Percentiles rank a stretch among this genome's conserved stretches.
phyloP scores from a whole-genome alignment of 805 yeast genomes.

The Candida pini region DNA sequence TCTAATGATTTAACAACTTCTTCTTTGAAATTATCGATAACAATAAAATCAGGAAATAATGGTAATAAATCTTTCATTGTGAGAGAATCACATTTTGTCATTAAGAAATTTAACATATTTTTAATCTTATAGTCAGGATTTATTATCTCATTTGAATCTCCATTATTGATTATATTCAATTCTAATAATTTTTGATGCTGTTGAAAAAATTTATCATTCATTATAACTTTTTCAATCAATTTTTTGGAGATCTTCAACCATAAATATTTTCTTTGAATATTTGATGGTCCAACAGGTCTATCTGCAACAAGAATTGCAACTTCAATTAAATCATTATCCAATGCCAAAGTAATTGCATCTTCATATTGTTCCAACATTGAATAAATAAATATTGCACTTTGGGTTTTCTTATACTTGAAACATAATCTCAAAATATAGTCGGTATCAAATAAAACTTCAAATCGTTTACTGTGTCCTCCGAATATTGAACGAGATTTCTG shows the following conservation, averaged over 20 bases:
- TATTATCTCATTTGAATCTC: conserved; percentile 3
- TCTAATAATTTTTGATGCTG: conserved; percentile 16
- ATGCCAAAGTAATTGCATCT: conserved; percentile 74
- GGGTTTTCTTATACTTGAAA: conserved; percentile 48
- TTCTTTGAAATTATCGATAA: conserved; percentile 76
- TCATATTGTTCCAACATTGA: conserved; percentile 65
- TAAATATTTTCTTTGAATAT: conserved; percentile 52
- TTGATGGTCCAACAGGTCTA: conserved; percentile 32
- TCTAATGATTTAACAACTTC: conserved; percentile 80
- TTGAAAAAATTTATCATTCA: conserved; percentile 22
- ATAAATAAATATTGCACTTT: conserved; percentile 69
- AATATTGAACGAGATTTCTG: conserved; percentile 13
- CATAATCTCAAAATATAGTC: conserved; percentile 75
- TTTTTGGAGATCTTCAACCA: conserved; percentile 66
- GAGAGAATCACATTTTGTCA: conserved; percentile 42
- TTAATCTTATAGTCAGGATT: conserved; percentile 24
- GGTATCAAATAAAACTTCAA: conserved; percentile 49
- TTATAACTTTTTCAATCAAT: conserved; percentile 33
- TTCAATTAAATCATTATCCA: conserved; percentile 53
- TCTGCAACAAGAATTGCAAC: conserved; percentile 56
- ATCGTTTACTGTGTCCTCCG: conserved; percentile 8
- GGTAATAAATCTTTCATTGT: conserved; percentile 80
- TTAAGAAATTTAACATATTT: conserved; percentile 30
- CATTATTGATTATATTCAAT: conserved; percentile 7
- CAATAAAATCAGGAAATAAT: conserved; percentile 75